Evolutionary conservation across 495 filamentous ascomycete genomes (phyloP), one percentile per base, ranked within the genome.

Genomic region (Aspergillus diversus): DNA sequence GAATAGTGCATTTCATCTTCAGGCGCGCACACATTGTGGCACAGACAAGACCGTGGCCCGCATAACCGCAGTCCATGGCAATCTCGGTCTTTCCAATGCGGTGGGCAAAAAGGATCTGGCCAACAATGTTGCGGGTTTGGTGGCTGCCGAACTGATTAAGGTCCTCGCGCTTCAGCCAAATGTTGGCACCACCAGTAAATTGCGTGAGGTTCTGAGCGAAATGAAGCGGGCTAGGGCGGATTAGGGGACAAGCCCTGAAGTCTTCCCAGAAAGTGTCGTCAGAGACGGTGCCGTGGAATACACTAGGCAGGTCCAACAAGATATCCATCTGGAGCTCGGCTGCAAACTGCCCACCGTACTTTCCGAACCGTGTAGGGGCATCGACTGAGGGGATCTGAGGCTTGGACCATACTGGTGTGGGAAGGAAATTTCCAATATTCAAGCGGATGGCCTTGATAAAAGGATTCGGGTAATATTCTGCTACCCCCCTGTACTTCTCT

Each of bases 131-230:
- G 61, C 70, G 69, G 32, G 70, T 46, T 34, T 73, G 71, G 56
- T 74, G 70, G 57, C 64, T 74, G 47, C 70, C 72, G 32, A 71
- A 73, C 15, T 68, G 70, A 33, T 66, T 71, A 33, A 64, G 63
- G 47, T 76, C 72, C 47, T 76, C 72, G 13, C 73, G 66, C 57
- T 76, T 76, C 6, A 76, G 66, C 72, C 73, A 76, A 50, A 76
- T 76, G 6, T 65, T 71, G 15, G 73, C 73, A 11, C 72, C 73
- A 2, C 64, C 67, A 5, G 63, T 69, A 42, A 64, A 15, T 21
- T 56, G 42, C 5, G 70, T 74, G 42, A 76, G 62, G 50, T 70
- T 73, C 27, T 59, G 51, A 32, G 72, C 73, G 50, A 63, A 60
- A 39, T 71, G 65, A 16, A 76, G 66, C 16, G 69, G 70, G 5